Evolutionary conservation across 208 protist species (phyloP), one percentile per base, ranked within the genome.

Genomic region (Trypanosoma scelopori): DNA sequence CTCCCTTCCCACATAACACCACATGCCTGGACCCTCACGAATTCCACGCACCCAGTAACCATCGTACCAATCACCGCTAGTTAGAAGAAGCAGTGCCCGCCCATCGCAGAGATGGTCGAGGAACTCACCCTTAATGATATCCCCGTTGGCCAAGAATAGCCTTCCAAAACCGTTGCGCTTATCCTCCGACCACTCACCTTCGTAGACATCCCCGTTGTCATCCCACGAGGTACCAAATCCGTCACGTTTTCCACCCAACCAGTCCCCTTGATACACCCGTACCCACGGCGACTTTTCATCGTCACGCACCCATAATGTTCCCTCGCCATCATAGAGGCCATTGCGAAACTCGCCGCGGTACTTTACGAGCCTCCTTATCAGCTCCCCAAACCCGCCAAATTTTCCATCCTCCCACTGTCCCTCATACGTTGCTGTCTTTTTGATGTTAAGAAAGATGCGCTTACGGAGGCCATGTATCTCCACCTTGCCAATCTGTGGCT

Each of bases 261-360:
- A 95, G 62, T 94, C 89, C 27, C 91, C 91, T 37, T 88, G 72
- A 71, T 97, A 97, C 27, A 97, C 84, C 37, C 89, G 84, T 18
- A 55, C 59, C 69, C 90, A 97, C n/a, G 81, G 70, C 20, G 49
- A 66, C 45, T 71, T 72, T 47, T 73, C 76, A 50, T 62, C 73
- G 27, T 66, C 64, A 32, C 87, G 85, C n/a, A 90, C 67, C 51
- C 89, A 97, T 13, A 97, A 78, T 39, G 87, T 88, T 43, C 91
- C 91, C 62, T 88, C 80, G 4, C 89, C 89, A 35, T 97, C 89
- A 5, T 87, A 81, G 67, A 78, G 59, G 37, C 89, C 89, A 37
- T 65, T 58, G 18, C 82, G 81, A 64, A 94, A 97, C 64, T 93
- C 88, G 37, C 91, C 91, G 43, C 73, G 63, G 78, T 94, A 97